Evolutionary conservation across 2,329 filamentous ascomycete genomes (phyloP), one percentile per base, ranked within the genome.

Genomic region (Chaetomiaceae sp.): DNA sequence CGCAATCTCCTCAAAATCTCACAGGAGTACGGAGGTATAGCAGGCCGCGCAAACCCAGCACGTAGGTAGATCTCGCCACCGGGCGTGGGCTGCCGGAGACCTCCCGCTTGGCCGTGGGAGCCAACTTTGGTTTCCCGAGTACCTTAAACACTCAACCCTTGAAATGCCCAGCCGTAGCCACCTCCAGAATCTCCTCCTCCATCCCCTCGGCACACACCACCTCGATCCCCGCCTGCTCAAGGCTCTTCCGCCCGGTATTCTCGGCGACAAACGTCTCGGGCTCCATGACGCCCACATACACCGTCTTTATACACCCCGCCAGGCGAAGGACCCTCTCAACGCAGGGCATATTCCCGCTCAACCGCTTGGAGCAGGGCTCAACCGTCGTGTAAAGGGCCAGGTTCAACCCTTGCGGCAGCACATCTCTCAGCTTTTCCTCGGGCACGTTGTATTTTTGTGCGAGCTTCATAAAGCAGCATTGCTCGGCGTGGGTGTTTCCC

Each of bases 401-500:
- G 4, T 82, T 77, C 1, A 80, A 73, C 1, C 80, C 71, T 31
- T 76, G 70, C 0, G 81, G 76, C 7, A 87, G 64, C 14, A 76
- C 69, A 17, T 73, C 65, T 14, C 70, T 71, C 4, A 90, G 76
- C 0, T 71, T 66, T 48, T 81, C 79, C 59, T 87, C 84, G 0
- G 76, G 54, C 0, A 78, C 72, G 2, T 66, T 65, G 51, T 80
- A 67, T 58, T 73, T 63, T 44, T 72, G 64, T 1, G 81, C 75
- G 14, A 85, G 79, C 69, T 99, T 97, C 45, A 85, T 71, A 53
- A 99, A 79, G 66, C 90, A 95, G 69, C 87, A 92, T 72, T 99
- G 91, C 68, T 99, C 94, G 3, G 94, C 94, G 66, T 99, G 94
- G 0, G 94, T 97, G 72, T 99, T 99, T 38, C 92, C 94, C 0